Evolutionary conservation across 2,329 filamentous ascomycete species (phyloP).

Genomic region (Cercospora canescens): DNA sequence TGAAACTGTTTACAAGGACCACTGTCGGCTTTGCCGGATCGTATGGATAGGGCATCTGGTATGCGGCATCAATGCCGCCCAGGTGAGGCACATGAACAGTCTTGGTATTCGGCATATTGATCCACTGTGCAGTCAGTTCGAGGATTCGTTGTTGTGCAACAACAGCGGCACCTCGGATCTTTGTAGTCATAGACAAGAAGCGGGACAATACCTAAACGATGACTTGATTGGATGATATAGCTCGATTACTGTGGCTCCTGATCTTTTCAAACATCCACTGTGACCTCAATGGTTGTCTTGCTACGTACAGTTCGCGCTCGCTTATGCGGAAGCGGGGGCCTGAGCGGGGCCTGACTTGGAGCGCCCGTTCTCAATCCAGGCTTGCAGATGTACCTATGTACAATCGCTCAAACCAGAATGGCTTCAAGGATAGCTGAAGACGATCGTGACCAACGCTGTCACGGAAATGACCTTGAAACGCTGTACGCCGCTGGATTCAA

Average conservation of each 20-base stretch:
- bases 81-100: conserved; percentile 51
- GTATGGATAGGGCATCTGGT: conserved; percentile 43
- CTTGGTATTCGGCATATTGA: conserved; percentile 37
- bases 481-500: conserved; percentile 33
- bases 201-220: background rate
- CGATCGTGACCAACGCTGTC: background rate
- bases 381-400: background rate
- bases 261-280: background rate
- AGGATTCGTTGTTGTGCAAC: conserved; percentile 4
- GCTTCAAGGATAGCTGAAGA: background rate
- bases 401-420: background rate
- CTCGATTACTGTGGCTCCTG: background rate
- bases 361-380: background rate
- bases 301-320: background rate
- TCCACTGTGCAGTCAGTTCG: conserved; percentile 11
- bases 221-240: background rate
- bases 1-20: conserved; percentile 54
- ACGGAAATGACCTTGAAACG: background rate
- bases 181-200: conserved; percentile 2
- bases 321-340: conserved; percentile 1
- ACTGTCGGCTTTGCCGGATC: conserved; percentile 50
- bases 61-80: conserved; percentile 51
- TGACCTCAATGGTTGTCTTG: background rate
- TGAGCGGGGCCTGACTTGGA: background rate
- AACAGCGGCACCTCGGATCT: background rate